A percentile compares a stretch with the other conserved stretches of the same genome.
Conservation (phyloP, 2,329 filamentous ascomycete genomes). For the Exophiala bonariae region DNA sequence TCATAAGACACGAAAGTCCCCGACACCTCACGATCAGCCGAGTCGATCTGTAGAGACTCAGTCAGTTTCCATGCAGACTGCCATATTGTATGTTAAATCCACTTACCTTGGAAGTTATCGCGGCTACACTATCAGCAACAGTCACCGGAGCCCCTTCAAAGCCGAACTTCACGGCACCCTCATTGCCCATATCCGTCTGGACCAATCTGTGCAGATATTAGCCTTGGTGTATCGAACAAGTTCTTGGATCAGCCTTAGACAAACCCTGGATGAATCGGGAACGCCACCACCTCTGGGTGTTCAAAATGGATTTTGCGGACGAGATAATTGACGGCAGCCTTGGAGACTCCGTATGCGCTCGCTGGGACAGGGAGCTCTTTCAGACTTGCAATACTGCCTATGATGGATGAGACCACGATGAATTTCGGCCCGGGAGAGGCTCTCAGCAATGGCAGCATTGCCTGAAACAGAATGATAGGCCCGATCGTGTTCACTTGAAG, state of each 20-base stretch:
- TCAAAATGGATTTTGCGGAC: neutral
- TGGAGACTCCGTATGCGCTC: neutral
- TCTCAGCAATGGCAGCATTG: neutral
- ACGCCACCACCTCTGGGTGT: neutral
- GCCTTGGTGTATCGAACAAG: neutral
- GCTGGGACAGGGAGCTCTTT: neutral
- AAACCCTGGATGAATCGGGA: neutral
- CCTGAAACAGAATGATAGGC: neutral
- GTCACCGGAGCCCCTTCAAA: too few species aligned
- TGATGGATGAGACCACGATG: neutral
- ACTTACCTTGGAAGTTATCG: too few species aligned
- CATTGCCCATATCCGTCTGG: neutral
- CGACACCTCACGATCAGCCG: too few species aligned
- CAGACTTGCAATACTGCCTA: neutral
- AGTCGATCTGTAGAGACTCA: too few species aligned
- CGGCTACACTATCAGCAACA: too few species aligned
- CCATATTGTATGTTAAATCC: too few species aligned
- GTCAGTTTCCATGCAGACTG: too few species aligned
- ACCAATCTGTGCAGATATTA: conserved; percentile 4
- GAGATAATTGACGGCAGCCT: neutral
- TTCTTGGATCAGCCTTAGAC: neutral
- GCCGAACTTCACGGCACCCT: neutral
- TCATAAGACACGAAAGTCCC: too few species aligned
- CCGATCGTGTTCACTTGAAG: neutral
- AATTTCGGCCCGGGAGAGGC: neutral